Base-by-base conservation (phyloP, 1,284 basidiomycete genomes). In the Trichosporon sp. region DNA sequence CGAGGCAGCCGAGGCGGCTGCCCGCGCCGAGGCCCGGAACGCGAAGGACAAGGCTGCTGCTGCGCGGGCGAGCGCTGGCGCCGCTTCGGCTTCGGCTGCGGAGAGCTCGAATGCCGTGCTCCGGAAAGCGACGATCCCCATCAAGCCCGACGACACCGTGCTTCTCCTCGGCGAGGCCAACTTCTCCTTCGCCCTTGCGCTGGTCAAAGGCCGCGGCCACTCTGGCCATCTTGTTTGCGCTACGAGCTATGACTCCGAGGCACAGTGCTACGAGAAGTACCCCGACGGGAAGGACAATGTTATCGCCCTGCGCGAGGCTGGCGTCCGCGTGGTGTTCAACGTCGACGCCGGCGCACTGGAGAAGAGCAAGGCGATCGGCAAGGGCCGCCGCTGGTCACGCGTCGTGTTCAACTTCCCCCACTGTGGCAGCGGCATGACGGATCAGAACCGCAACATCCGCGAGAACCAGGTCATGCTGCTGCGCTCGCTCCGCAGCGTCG, bases 341-440 rank as follows among this genome's bases (percentile, higher is more conserved):
- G 85, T 98, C 11, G 95, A 99, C 78, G 95, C 89, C 3, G 89
- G 89, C 4, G 86, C 83, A 63, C 78, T 97, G 46, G 88, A 89
- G 64, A 67, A 84, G 77, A 9, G 78, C 79, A 60, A 76, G 72
- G 44, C 62, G 49, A 44, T 90, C 56, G 88, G 87, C 67, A 65
- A 63, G 49, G 63, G 63, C 16, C 58, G 54, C 46, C 60, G 66
- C 40, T 90, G 86, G 89, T 93, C 82, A 83, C 86, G 79, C 61
- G 86, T 98, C 63, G 88, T 92, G 23, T 98, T 93, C 87, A 97
- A 98, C 76, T 99, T 98, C 73, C 95, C 95, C 59, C 95, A 99
- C 82, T 90, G 90, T 71, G 95, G 95, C 89, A 73, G 72, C 86
- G 92, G 95, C 0, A 95, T 98, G 70, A 87, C 91, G 52, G 93